phyloP scores from a whole-genome alignment of 345 rosid species.

The Odontarrhena argentea region DNA sequence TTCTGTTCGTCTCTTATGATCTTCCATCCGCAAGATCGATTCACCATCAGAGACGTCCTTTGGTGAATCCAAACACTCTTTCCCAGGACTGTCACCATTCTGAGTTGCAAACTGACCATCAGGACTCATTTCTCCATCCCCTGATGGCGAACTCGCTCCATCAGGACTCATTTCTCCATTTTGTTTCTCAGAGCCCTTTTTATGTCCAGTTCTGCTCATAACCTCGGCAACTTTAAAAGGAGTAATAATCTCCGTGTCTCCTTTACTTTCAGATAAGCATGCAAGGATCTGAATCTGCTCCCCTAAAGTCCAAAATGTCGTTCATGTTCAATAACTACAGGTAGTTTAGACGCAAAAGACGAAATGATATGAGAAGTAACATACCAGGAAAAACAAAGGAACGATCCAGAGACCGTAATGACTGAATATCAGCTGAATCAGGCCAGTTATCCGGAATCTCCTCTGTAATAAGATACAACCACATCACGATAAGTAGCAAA shows the following conservation, averaged over 20 bases:
- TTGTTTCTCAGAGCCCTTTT: constrained; percentile 52
- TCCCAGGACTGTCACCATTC: constrained; percentile 55
- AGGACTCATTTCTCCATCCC: constrained; percentile 51
- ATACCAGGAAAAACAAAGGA: constrained; percentile 92
- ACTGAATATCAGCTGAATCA: constrained; percentile 57
- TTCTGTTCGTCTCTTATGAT: constrained; percentile 72
- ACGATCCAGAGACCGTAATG: constrained; percentile 71
- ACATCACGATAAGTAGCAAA: constrained; percentile 8
- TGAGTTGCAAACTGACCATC: constrained; percentile 47
- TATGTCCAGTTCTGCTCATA: constrained; percentile 73
- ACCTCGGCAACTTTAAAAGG: constrained; percentile 94
- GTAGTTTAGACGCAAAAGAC: constrained; percentile 3
- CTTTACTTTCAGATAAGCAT: constrained; percentile 79
- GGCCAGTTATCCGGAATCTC: constrained; percentile 74
- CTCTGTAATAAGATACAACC: constrained; percentile 47
- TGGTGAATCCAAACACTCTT: constrained; percentile 52
- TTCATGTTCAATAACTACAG: constrained; percentile 9
- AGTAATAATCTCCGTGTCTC: constrained; percentile 80
- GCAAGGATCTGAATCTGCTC: constrained; percentile 90
- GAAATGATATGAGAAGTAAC: constrained; percentile 14
- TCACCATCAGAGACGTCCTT: constrained; percentile 73
- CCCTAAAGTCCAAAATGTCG: constrained; percentile 53
- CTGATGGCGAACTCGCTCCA: constrained; percentile 43
- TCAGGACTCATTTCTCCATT: constrained; percentile 50
- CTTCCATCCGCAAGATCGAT: constrained; percentile 86